A percentile compares a stretch with the other conserved stretches of the same genome.
These are phyloP conservation scores for Pythium angustatum DNA, from an alignment of 352 stramenopile genomes.

Conservation along the genomic window DNA sequence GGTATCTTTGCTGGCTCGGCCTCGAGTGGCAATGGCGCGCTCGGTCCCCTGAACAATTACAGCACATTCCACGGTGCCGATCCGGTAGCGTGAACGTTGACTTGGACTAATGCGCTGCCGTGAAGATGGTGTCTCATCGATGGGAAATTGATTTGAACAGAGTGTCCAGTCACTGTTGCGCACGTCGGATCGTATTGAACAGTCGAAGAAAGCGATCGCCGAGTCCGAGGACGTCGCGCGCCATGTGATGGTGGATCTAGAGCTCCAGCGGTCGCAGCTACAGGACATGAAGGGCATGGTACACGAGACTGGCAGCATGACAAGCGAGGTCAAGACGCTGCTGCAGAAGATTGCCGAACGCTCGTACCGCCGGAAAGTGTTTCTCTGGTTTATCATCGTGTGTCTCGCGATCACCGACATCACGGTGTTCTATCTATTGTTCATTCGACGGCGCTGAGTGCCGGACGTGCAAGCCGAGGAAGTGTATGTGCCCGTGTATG, in stretches of 20 bases:
- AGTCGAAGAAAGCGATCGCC: slow-evolving; percentile 56
- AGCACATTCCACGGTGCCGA: slow-evolving; percentile 66
- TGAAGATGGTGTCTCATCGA: not conserved
- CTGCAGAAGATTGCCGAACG: slow-evolving; percentile 75
- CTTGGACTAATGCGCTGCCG: not conserved
- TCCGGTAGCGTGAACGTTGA: slow-evolving; percentile 29
- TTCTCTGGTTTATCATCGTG: slow-evolving; percentile 70
- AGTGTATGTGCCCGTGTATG: slow-evolving; percentile 3
- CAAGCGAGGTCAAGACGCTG: slow-evolving; percentile 58
- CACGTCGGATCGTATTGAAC: slow-evolving; percentile 75
- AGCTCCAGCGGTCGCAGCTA: slow-evolving; percentile 77
- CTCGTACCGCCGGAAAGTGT: slow-evolving; percentile 70
- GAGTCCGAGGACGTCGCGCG: slow-evolving; percentile 74
- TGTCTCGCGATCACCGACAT: slow-evolving; percentile 67
- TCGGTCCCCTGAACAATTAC: slow-evolving; percentile 55
- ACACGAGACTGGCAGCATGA: slow-evolving; percentile 66
- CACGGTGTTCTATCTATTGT: slow-evolving; percentile 85
- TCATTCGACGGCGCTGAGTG: slow-evolving; percentile 41
- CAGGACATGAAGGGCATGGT: slow-evolving; percentile 85
- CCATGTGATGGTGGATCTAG: slow-evolving; percentile 74
- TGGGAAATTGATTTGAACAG: too few relatives aligned
- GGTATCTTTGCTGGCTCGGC: slow-evolving; percentile 33
- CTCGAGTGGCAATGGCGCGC: slow-evolving; percentile 28
- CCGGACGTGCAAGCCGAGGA: not conserved
- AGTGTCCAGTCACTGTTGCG: slow-evolving; percentile 64